Evolutionary conservation across 805 yeast species (phyloP), one percentile per base, ranked within the genome.

Genomic region (Candida wancherniae): DNA sequence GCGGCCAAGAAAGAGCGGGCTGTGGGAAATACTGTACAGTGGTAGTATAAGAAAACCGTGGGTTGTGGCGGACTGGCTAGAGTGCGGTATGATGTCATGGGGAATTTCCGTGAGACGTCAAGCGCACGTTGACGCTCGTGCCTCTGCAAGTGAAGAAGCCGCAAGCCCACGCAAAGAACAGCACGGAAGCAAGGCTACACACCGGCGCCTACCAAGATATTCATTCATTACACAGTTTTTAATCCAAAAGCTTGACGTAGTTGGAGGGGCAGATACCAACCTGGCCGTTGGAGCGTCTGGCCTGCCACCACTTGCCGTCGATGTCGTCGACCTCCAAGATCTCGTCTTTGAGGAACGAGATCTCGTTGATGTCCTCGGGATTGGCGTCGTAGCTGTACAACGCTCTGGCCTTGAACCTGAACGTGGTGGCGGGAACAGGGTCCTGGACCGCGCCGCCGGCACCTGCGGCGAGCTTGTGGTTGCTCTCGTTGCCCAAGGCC

Each of bases 251-350:
- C 57, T 84, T 84, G 28, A 90, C 88, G 53, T 90, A 90, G 58
- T 90, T 92, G 48, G 94, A 81, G 29, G 98, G 97, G 58, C 95
- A 87, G 49, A 90, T 90, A 45, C 97, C 98, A 25, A 86, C 83
- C 55, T 87, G 92, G 19, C 98, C 98, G 45, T 77, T 82, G 6
- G 81, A 70, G 51, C 88, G 75, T 56, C 83, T 77, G 23, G 95
- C 97, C 61, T 87, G 95, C 97, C 97, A 90, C 98, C 98, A 90
- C 61, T 94, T 80, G 26, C 97, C 97, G 44, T 84, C 84, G 35
- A 86, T 85, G 51, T 90, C 97, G 45, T 85, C 85, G 19, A 90
- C 94, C 49, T 80, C 86, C 56, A 90, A 71, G n/a, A 86, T 64
- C 57, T 90, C 97, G 34, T 92, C 96, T 57, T 88, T 86, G 42